Conservation (phyloP, 1,284 basidiomycete species). For the Coniferiporia weirii region DNA sequence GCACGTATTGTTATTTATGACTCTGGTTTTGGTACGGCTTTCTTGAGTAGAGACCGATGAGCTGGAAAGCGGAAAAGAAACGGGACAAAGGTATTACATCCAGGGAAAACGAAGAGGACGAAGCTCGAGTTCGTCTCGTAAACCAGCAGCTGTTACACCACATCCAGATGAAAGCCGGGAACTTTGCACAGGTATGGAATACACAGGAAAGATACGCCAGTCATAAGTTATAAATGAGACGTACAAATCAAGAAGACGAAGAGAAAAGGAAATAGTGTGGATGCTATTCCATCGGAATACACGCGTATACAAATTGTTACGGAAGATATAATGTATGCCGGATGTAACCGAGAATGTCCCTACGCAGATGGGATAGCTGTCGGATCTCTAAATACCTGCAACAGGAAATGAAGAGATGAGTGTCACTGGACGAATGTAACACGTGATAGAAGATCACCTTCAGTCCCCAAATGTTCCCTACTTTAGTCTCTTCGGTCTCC, state of each 20-base stretch:
- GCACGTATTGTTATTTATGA: no score
- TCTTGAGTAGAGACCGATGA: no score
- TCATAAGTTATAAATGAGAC: neutral
- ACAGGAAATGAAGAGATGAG: neutral
- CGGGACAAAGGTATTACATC: no score
- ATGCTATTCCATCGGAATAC: neutral
- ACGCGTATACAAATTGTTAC: conserved; percentile 12
- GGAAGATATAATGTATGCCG: neutral
- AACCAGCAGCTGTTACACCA: no score
- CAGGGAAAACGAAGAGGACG: no score
- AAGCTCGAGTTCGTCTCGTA: no score
- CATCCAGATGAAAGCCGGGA: no score
- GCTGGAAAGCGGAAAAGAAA: no score
- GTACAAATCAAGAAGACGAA: neutral
- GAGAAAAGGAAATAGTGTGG: neutral
- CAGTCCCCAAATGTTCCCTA: conserved; percentile 73
- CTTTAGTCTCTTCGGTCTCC: conserved; percentile 36
- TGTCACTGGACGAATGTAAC: neutral
- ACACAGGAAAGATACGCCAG: neutral
- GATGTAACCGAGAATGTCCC: neutral
- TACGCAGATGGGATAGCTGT: conserved; percentile 52
- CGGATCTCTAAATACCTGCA: conserved; percentile 69
- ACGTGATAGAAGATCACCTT: conserved; percentile 44
- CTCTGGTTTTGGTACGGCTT: no score
- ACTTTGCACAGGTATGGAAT: neutral